These are phyloP conservation scores for Amaranthus tricolor DNA, from an alignment of 179 eudicot genomes.

Conservation along the genomic window DNA sequence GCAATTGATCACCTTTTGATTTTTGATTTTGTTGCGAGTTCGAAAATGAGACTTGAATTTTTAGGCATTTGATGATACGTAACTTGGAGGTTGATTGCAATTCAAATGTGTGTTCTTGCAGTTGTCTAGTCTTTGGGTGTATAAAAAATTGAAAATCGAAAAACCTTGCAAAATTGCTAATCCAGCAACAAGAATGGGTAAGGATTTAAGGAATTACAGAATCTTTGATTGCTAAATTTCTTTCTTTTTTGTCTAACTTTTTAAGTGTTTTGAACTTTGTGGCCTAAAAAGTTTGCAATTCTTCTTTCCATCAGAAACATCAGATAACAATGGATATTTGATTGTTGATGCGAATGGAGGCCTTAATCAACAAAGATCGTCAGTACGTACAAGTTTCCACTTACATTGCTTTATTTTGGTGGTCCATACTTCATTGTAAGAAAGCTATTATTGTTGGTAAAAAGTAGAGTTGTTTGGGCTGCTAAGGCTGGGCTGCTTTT, in stretches of 20 bases:
- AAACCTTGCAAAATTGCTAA: slow-evolving; percentile 45
- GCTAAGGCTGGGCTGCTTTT: neutral
- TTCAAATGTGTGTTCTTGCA: slow-evolving; percentile 35
- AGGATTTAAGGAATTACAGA: slow-evolving; percentile 32
- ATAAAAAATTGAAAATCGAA: slow-evolving; percentile 55
- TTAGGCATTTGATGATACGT: neutral
- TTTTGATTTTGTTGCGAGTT: neutral
- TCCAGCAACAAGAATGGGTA: slow-evolving; percentile 37
- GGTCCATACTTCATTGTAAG: neutral
- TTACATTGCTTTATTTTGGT: neutral
- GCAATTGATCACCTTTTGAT: neutral
- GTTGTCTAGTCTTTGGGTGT: slow-evolving; percentile 68
- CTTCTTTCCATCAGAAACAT: slow-evolving; percentile 32
- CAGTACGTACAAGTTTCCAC: slow-evolving; percentile 41
- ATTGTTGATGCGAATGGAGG: slow-evolving; percentile 88
- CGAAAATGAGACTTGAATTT: no score
- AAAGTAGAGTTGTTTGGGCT: neutral
- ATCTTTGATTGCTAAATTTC: neutral
- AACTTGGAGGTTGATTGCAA: neutral
- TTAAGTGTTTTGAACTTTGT: neutral
- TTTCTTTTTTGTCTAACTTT: neutral
- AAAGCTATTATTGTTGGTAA: neutral
- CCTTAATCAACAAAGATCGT: slow-evolving; percentile 82
- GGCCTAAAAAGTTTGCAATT: neutral
- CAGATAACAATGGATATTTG: slow-evolving; percentile 39